Conservation (phyloP, 495 filamentous ascomycete species). For the Apiosordaria backusii region DNA sequence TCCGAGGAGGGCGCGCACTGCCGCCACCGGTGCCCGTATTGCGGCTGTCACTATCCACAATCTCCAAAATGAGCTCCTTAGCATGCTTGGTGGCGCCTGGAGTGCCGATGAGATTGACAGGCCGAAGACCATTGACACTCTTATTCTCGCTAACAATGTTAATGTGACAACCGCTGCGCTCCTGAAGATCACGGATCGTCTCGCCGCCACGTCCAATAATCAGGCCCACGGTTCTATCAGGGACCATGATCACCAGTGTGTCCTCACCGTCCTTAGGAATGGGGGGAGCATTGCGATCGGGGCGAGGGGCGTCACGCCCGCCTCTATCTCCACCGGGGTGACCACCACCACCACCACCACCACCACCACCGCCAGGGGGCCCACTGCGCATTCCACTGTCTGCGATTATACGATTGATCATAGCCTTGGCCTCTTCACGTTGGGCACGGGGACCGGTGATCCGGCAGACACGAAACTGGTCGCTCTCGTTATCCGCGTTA, state of each 20-base stretch:
- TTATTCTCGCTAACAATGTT: conserved; percentile 86
- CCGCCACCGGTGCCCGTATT: conserved; percentile 36
- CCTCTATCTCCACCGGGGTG: conserved; percentile 23
- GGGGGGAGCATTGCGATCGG: conserved; percentile 34
- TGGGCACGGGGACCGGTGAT: conserved; percentile 65
- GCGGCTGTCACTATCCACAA: conserved; percentile 79
- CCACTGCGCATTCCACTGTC: conserved; percentile 67
- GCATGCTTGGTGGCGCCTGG: conserved; percentile 61
- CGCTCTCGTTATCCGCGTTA: conserved; percentile 61
- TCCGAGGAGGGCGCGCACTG: conserved; percentile 36
- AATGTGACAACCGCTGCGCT: conserved; percentile 79
- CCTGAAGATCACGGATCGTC: conserved; percentile 85
- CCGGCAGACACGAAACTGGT: conserved; percentile 68
- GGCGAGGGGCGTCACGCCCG: conserved; percentile 17
- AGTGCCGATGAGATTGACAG: conserved; percentile 78
- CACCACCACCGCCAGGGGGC: conserved; percentile 32
- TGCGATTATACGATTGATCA: conserved; percentile 76
- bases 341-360: conserved; percentile 21
- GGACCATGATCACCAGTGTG: conserved; percentile 79
- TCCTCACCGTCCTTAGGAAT: conserved; percentile 67
- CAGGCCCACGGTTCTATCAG: conserved; percentile 80
- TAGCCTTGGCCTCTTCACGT: conserved; percentile 64
- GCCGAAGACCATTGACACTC: conserved; percentile 76
- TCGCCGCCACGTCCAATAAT: conserved; percentile 84
- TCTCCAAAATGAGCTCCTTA: conserved; percentile 78